Base-by-base conservation (phyloP, 345 rosid genomes). In the Populus euphratica region DNA sequence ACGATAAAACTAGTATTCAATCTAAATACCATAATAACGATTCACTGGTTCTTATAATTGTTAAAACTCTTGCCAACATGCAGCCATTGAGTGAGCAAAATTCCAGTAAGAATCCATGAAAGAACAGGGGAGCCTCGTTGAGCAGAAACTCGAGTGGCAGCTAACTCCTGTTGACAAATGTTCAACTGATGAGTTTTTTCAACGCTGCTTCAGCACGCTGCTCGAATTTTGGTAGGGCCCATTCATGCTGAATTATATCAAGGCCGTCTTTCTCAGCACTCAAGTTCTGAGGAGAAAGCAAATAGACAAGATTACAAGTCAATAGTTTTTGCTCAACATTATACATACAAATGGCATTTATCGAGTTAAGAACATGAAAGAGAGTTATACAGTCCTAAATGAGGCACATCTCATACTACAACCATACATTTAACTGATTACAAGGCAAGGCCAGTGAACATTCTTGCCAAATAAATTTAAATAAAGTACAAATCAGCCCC, bases 161-260 rank as follows among this genome's bases (percentile, higher is more conserved):
- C 56, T 62, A 71, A 16, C 20, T 52, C n/a, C 44, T 54, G 68
- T 62, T 69, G 21, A 65, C 36, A 36, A 8, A 8, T 33, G 66
- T 78, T 89, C 86, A 95, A 72, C 81, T 76, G 50, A 92, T 70
- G 25, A 96, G 90, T 78, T 92, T 91, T 83, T 89, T 92, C 84
- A 96, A 84, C 14, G 89, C 92, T 14, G 90, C 88, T 87, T 96
- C 95, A 8, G 98, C 99, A 3, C 93, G 93, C 70, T 87, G 91
- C 90, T 96, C 99, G 10, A 96, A 92, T 76, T 90, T 90, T 5
- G 99, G 98, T n/a, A 93, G 84, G 35, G 91, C 96, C 84, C 84
- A 81, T 54, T 81, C 84, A 65, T 81, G 84, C 73, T 81, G 84
- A 61, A 81, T 70, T 59, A 81, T 81, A 75, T 81, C 84, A 8